Percentiles rank a stretch among this genome's conserved stretches.
phyloP scores from a whole-genome alignment of 2,329 filamentous ascomycete genomes.

The Aureobasidium sp. region DNA sequence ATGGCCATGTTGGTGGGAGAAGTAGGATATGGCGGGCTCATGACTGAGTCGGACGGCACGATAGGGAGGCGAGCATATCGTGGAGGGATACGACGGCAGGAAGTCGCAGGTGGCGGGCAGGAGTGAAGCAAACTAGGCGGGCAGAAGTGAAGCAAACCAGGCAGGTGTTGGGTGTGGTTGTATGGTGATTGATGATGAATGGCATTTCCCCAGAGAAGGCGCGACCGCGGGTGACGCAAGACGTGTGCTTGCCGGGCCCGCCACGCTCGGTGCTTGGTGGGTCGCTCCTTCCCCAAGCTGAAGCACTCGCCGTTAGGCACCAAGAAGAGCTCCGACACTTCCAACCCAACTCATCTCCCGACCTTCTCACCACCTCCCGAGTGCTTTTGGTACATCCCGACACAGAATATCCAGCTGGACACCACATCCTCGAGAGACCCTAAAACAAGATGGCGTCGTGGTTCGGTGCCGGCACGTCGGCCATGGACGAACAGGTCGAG shows the following conservation, averaged over 20 bases:
- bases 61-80: not conserved
- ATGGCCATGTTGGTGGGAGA: conserved; percentile 2
- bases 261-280: not conserved
- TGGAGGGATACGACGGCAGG: not conserved
- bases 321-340: not conserved
- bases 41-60: conserved; percentile 1
- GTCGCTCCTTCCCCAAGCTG: not conserved
- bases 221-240: not conserved
- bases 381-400: not conserved
- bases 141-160: not conserved
- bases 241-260: not conserved
- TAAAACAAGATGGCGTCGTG: conserved; percentile 76
- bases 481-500: conserved; percentile 95
- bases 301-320: conserved; percentile 3
- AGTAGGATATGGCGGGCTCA: conserved; percentile 9
- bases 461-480: conserved; percentile 84
- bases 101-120: not conserved
- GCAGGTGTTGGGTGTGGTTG: not conserved
- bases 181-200: not conserved
- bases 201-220: conserved; percentile 4
- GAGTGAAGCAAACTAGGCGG: not conserved
- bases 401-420: not conserved
- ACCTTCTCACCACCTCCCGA: not conserved
- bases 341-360: not conserved
- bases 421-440: not conserved